A percentile compares a stretch with the other conserved stretches of the same genome.
phyloP scores from a whole-genome alignment of 345 rosid genomes.

The Toxicodendron radicans region DNA sequence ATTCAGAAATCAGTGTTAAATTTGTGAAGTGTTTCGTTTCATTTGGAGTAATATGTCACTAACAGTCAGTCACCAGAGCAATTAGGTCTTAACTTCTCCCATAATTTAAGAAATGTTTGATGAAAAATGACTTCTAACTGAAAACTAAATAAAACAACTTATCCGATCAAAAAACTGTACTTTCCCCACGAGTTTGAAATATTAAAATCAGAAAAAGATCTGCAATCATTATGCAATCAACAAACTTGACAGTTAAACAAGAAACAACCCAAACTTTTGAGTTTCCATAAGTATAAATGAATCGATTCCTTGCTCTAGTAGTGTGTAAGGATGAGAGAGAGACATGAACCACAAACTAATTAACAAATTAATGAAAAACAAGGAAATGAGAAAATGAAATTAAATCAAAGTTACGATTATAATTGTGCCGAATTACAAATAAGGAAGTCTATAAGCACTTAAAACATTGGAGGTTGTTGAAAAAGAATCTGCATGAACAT shows the following conservation, averaged over 20 bases:
- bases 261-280: slow-evolving; percentile 4
- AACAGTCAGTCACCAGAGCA: neutral
- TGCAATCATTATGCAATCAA: neutral
- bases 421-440: no score
- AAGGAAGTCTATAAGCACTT: neutral
- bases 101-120: neutral
- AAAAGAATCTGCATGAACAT: neutral
- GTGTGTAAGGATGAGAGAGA: neutral
- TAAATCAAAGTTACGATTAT: neutral
- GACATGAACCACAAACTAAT: neutral
- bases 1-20: slow-evolving; percentile 10
- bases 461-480: neutral
- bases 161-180: neutral
- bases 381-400: neutral
- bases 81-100: neutral
- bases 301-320: neutral
- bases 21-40: neutral
- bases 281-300: neutral
- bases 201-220: neutral
- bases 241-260: neutral
- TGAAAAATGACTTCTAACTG: neutral
- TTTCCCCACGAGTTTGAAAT: neutral
- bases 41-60: neutral
- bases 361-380: neutral
- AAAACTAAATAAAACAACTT: neutral